phyloP scores from a whole-genome alignment of 495 filamentous ascomycete genomes.

The Penicillium taxi region DNA sequence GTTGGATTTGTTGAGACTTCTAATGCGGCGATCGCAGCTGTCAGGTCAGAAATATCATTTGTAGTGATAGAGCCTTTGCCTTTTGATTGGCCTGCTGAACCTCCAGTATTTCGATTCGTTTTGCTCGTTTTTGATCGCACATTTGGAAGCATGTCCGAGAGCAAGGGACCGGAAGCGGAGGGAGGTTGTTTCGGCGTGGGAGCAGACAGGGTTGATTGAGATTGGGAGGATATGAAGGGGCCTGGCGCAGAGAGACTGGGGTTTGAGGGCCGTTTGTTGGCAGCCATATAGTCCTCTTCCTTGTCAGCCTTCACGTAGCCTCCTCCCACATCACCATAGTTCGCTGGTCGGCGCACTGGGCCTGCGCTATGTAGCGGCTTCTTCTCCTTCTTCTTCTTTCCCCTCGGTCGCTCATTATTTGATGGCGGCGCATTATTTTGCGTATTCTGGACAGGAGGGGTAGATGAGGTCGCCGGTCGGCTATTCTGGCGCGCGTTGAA shows the following conservation, averaged over 20 bases:
- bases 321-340: constrained; percentile 47
- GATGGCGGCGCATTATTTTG: constrained; percentile 18
- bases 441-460: no score
- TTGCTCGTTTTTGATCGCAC: constrained; percentile 53
- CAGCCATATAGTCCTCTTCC: constrained; percentile 56
- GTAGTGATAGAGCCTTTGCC: constrained; percentile 32
- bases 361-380: constrained; percentile 55
- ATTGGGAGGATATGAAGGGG: constrained; percentile 26
- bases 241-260: constrained; percentile 20
- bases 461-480: constrained; percentile 16
- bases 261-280: constrained; percentile 16
- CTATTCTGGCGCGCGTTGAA: constrained; percentile 70
- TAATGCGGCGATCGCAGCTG: constrained; percentile 82
- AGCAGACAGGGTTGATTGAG: constrained; percentile 33
- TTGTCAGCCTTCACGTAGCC: constrained; percentile 53
- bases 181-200: constrained; percentile 51
- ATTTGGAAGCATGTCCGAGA: constrained; percentile 67
- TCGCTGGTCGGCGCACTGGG: constrained; percentile 49
- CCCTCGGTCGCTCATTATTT: constrained; percentile 7
- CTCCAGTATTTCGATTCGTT: constrained; percentile 46
- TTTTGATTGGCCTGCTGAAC: constrained; percentile 27
- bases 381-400: constrained; percentile 39
- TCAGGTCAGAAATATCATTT: constrained; percentile 71
- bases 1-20: constrained; percentile 85
- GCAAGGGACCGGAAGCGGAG: constrained; percentile 64